Percentiles rank a stretch among this genome's conserved stretches.
Evolutionary conservation across 2,329 filamentous ascomycete species (phyloP).

Genomic region (Orbilia brochopaga): DNA sequence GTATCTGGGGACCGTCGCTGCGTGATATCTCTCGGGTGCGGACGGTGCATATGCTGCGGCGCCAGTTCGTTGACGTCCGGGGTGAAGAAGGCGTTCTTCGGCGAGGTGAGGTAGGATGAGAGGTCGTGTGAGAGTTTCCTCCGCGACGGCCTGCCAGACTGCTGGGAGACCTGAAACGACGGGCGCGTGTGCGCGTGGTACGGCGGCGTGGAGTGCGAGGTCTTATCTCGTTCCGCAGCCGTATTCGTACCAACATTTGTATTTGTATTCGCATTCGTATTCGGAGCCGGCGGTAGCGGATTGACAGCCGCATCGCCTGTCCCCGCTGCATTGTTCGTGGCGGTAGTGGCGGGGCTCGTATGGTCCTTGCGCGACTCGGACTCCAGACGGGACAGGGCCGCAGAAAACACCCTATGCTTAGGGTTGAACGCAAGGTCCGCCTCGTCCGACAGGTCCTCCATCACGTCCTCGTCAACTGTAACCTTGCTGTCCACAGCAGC

Average conservation of each 20-base stretch:
- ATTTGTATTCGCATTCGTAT: constrained; percentile 1
- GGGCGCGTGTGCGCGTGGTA: constrained; percentile 17
- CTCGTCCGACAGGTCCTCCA: neutral
- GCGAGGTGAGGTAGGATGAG: constrained; percentile 52
- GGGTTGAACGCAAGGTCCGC: neutral
- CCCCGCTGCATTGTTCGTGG: neutral
- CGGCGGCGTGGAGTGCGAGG: constrained; percentile 6
- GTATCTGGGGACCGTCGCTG: constrained; percentile 51
- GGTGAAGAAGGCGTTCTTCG: constrained; percentile 52
- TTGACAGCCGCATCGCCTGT: neutral
- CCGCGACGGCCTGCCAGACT: constrained; percentile 31
- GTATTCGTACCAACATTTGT: no score
- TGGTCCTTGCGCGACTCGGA: constrained; percentile 16
- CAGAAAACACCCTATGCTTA: neutral
- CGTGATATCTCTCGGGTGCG: constrained; percentile 51
- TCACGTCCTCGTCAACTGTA: neutral
- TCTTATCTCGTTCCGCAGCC: constrained; percentile 17
- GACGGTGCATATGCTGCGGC: constrained; percentile 33
- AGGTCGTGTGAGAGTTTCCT: constrained; percentile 46
- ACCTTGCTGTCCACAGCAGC: neutral
- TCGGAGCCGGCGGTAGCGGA: constrained; percentile 9
- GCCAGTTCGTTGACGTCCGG: constrained; percentile 44
- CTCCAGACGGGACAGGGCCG: constrained; percentile 6
- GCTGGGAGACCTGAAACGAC: constrained; percentile 29
- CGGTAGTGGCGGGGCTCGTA: neutral